Base-by-base conservation (phyloP, 306 rosid genomes). In the Begonia fuchsioides region DNA sequence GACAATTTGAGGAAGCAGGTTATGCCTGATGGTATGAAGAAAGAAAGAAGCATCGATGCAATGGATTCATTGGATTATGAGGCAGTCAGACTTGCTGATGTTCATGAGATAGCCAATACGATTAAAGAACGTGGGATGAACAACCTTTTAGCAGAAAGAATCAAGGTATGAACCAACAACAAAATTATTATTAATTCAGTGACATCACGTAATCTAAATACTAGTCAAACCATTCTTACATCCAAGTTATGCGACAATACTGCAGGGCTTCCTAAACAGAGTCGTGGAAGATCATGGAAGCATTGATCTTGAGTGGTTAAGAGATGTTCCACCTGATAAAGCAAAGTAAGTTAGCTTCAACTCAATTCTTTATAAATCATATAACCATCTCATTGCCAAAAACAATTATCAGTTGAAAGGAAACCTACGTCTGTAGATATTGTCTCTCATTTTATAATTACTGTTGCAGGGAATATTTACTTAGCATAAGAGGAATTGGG, bases 281-380 rank as follows among this genome's bases (percentile, higher is more conserved):
- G 58, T 80, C 10, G 41, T 48, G 16, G 40, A 56, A 6, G 53
- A 61, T 12, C 68, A 80, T 55, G 75, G 65, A 52, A 66, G 38
- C 35, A 1, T 62, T 13, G 77, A 83, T 63, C 75, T 83, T 9
- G 94, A 87, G 54, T 87, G 94, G 94, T 50, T 87, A 48, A 67
- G 93, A 67, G 4, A 76, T 54, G 74, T 69, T 39, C 78, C 93
- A 2, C 69, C 81, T 11, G 38, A 54, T 9, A 49, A 62, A 57
- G 88, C 44, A 26, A 56, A 64, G 77, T 71, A 67, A 53, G 74
- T 39, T 35, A 15, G 44, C 18, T 48, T 47, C 38, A 46, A 1
- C 11, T 26, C 35, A 26, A 26, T 5, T 26, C 35, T 3, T 26
- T 26, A 26, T 26, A 26, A 26, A 26, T 26, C 35, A 26, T 26